These are phyloP conservation scores for Aaosphaeria arxii DNA, from an alignment of 2,329 filamentous ascomycete genomes.

Conservation along the genomic window DNA sequence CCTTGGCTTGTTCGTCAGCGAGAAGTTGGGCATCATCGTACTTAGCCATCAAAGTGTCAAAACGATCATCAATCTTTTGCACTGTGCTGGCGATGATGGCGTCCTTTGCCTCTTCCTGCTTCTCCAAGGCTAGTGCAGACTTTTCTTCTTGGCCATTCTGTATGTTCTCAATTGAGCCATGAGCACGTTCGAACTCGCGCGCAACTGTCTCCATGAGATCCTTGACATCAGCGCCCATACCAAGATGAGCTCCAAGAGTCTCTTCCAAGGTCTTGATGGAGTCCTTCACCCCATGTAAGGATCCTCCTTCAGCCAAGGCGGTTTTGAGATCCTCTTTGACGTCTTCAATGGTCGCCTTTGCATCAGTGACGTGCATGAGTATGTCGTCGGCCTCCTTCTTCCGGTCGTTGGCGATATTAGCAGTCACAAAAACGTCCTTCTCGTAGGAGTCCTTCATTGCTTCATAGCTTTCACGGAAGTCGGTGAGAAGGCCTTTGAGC, in stretches of 20 bases:
- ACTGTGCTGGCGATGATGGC: constrained; percentile 54
- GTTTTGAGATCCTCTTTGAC: constrained; percentile 73
- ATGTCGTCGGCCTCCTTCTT: constrained; percentile 80
- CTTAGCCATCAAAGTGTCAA: constrained; percentile 77
- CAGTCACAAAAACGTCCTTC: constrained; percentile 69
- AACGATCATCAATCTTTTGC: constrained; percentile 69
- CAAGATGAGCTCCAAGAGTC: constrained; percentile 52
- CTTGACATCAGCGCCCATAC: constrained; percentile 49
- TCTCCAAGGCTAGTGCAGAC: constrained; percentile 53
- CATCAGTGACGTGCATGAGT: constrained; percentile 72
- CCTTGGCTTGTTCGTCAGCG: constrained; percentile 70
- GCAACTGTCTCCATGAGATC: constrained; percentile 71
- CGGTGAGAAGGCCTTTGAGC: constrained; percentile 52
- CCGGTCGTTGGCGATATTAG: constrained; percentile 77
- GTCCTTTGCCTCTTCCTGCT: constrained; percentile 58
- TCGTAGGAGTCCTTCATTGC: constrained; percentile 71
- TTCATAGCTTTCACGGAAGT: constrained; percentile 58
- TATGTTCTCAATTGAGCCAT: constrained; percentile 72
- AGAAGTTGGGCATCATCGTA: constrained; percentile 80
- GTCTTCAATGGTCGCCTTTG: constrained; percentile 74
- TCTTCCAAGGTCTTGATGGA: constrained; percentile 69
- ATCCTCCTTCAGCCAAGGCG: constrained; percentile 73
- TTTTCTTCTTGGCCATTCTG: constrained; percentile 74
- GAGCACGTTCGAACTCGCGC: constrained; percentile 82
- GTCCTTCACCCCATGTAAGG: constrained; percentile 56